phyloP scores from a whole-genome alignment of 2,329 filamentous ascomycete genomes.

The Colletotrichum tabaci region DNA sequence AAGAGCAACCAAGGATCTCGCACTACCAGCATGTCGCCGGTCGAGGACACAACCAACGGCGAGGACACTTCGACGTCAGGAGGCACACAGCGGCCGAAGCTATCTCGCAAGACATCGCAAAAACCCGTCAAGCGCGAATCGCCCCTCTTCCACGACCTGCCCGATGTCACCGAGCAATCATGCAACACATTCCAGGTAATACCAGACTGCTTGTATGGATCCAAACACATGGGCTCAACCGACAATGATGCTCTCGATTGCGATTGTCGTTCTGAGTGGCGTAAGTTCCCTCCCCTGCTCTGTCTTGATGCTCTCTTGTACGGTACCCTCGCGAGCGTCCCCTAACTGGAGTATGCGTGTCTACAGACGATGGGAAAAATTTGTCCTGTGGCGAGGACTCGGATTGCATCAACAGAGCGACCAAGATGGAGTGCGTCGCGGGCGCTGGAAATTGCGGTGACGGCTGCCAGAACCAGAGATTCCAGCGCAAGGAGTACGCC shows the following conservation, averaged over 20 bases:
- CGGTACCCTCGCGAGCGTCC: slow-evolving; percentile 41
- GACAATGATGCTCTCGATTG: slow-evolving; percentile 94
- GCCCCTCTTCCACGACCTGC: slow-evolving; percentile 79
- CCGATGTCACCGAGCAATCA: slow-evolving; percentile 84
- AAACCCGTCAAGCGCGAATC: slow-evolving; percentile 70
- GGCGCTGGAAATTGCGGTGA: slow-evolving; percentile 87
- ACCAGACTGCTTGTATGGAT: slow-evolving; percentile 88
- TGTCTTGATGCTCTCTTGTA: slow-evolving; percentile 30
- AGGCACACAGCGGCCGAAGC: slow-evolving; percentile 74
- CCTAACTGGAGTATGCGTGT: slow-evolving; percentile 33
- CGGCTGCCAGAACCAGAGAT: slow-evolving; percentile 94
- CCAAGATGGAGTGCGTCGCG: slow-evolving; percentile 94
- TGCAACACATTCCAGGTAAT: slow-evolving; percentile 85
- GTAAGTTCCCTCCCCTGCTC: slow-evolving; percentile 70
- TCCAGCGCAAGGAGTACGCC: slow-evolving; percentile 91
- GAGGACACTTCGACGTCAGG: slow-evolving; percentile 65
- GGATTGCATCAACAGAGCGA: slow-evolving; percentile 98
- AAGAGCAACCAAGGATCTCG: slow-evolving; percentile 56
- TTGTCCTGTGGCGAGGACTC: slow-evolving; percentile 94
- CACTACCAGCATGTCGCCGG: slow-evolving; percentile 61
- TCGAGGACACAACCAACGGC: slow-evolving; percentile 62
- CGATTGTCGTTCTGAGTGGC: slow-evolving; percentile 94
- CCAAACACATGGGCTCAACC: slow-evolving; percentile 90
- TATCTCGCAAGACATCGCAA: slow-evolving; percentile 40
- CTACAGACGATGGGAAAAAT: slow-evolving; percentile 76